phyloP scores from a whole-genome alignment of 768 basidiomycete species.

The Exsudoporus frostii region DNA sequence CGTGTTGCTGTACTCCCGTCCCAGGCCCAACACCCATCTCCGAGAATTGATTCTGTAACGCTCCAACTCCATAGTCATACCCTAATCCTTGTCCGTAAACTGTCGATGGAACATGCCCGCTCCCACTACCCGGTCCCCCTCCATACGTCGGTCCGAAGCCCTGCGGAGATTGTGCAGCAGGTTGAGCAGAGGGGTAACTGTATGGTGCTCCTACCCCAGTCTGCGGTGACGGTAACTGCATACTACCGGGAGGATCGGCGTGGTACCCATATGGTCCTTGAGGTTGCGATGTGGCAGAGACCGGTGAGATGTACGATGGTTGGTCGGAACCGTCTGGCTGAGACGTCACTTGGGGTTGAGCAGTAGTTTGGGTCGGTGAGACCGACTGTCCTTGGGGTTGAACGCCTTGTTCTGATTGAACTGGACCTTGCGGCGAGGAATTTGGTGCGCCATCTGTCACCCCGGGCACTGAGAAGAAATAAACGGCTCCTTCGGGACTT shows the following conservation, averaged over 20 bases:
- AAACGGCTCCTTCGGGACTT: constrained; percentile 72
- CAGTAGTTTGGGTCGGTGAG: constrained; percentile 14
- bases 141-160: constrained; percentile 10
- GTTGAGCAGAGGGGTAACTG: constrained; percentile 14
- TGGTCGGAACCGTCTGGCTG: constrained; percentile 13
- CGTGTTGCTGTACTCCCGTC: constrained; percentile 19
- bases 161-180: constrained; percentile 16
- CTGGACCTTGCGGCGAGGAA: constrained; percentile 2
- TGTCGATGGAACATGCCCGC: constrained; percentile 17
- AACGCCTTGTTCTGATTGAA: constrained; percentile 6
- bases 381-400: constrained; percentile 14
- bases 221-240: constrained; percentile 4
- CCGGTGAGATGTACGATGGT: constrained; percentile 11
- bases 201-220: constrained; percentile 12
- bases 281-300: constrained; percentile 9
- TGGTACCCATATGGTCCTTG: constrained; percentile 23
- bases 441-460: constrained; percentile 46
- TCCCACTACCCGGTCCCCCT: constrained; percentile 22
- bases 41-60: constrained; percentile 30
- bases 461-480: constrained; percentile 77
- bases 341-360: constrained; percentile 16
- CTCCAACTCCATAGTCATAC: constrained; percentile 24
- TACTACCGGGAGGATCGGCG: constrained; percentile 7
- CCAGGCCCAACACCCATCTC: constrained; percentile 28
- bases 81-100: constrained; percentile 18